Conservation (phyloP, 192 early-diverging fungal genomes). For the Obelidium mucronatum region DNA sequence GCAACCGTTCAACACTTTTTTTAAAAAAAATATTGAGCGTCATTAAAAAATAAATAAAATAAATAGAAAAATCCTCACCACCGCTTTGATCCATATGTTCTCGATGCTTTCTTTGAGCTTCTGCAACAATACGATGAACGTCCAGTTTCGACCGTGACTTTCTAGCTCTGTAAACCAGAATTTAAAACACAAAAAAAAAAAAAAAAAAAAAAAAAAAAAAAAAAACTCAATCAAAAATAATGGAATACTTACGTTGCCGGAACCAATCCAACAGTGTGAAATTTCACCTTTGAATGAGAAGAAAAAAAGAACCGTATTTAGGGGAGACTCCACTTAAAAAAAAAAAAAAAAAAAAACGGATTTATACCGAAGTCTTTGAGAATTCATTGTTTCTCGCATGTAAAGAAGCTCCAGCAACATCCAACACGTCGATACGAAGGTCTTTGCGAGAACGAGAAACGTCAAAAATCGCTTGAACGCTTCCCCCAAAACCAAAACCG, state of each 20-base stretch:
- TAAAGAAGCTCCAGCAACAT: slow-evolving; percentile 67
- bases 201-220: too few relatives aligned
- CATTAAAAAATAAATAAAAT: slow-evolving; percentile 4
- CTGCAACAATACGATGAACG: slow-evolving; percentile 34
- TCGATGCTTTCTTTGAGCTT: slow-evolving; percentile 28
- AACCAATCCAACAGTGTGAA: slow-evolving; percentile 23
- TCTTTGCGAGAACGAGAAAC: slow-evolving; percentile 43
- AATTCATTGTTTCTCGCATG: slow-evolving; percentile 62
- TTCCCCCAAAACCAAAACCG: too few relatives aligned
- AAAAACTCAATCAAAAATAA: too few relatives aligned
- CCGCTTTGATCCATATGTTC: neutral
- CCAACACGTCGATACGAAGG: slow-evolving; percentile 72
- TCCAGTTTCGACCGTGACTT: slow-evolving; percentile 31
- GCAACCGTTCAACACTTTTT: slow-evolving; percentile 68
- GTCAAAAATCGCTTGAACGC: too few relatives aligned
- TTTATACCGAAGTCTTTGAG: slow-evolving; percentile 36
- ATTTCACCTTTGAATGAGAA: slow-evolving; percentile 4
- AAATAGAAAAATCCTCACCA: slow-evolving; percentile 12
- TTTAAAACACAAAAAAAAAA: too few relatives aligned
- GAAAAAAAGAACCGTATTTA: too few relatives aligned
- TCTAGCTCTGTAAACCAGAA: slow-evolving; percentile 10
- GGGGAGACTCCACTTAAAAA: too few relatives aligned
- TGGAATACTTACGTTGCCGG: neutral
- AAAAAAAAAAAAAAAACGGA: neutral
- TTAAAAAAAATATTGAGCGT: neutral